Base-by-base conservation (phyloP, 352 stramenopile species). In the Sclerospora graminicola region DNA sequence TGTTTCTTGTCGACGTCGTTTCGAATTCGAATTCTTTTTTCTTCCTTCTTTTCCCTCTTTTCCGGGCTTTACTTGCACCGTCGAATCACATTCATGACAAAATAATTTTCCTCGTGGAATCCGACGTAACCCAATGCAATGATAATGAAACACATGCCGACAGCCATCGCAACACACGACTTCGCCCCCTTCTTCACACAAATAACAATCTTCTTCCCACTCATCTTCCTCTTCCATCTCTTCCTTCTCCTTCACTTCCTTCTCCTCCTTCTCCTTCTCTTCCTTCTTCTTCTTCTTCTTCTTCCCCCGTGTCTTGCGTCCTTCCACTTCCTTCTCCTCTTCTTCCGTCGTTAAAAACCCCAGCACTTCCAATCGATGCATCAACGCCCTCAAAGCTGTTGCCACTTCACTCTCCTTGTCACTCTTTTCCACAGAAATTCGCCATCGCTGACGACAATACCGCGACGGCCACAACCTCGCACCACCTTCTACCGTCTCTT, bases 91-190 rank as follows among this genome's bases (percentile, higher is more conserved):
- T 27, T 74, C 51, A 31, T 89, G 75, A 38, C 82, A 93, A 43
- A 89, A 93, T 5, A 73, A 90, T 44, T 93, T 93, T 9, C 82
- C 82, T 0, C 82, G 58, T n/a, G 82, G 82, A 2, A 91, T 67
- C 29, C 82, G 76, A 4, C 79, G 69, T n/a, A 89, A 45, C 13
- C 67, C 64, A 26, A 88, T 63, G 39, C 92, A 98, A 13, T 80
- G 65, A 28, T 77, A 66, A 54, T 98, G 93, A 60, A 96, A 98
- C 7, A 94, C 78, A 26, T 85, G 69, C 8, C 84, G 85, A 46
- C 93, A 98, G 20, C 79, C 83, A 32, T 93, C 84, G 44, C 93
- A 98, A 45, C 80, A 93, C 18, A 96, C 50, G 14, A 97, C 28
- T 50, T 94, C 78, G 19, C 87, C 88, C 20, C 72, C 73, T 51